These are phyloP conservation scores for Metschnikowia aberdeeniae DNA, from an alignment of 805 yeast genomes.

Conservation along the genomic window DNA sequence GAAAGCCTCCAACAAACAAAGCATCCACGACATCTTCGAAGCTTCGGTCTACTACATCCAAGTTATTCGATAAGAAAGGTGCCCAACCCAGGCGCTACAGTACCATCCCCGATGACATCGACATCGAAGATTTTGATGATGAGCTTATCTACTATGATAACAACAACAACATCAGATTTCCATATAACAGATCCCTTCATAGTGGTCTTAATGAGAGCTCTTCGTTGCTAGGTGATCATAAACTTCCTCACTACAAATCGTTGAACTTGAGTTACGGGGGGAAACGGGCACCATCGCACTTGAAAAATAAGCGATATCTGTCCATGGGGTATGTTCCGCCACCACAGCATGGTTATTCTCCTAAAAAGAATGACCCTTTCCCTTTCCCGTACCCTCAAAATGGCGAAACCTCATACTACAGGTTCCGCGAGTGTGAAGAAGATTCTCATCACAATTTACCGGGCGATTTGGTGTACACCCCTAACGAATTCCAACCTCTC, in stretches of 20 bases:
- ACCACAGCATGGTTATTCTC: slow-evolving; percentile 4
- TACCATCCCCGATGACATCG: slow-evolving; percentile 61
- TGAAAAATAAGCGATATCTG: slow-evolving; percentile 32
- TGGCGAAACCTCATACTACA: slow-evolving; percentile 30
- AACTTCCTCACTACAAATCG: slow-evolving; percentile 39
- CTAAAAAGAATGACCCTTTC: slow-evolving; percentile 22
- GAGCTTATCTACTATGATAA: slow-evolving; percentile 46
- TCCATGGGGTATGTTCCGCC: slow-evolving; percentile 34
- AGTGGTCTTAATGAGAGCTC: slow-evolving; percentile 28
- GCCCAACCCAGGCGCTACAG: slow-evolving; percentile 70
- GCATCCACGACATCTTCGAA: slow-evolving; percentile 36
- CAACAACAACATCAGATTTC: slow-evolving; percentile 32
- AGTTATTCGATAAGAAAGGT: slow-evolving; percentile 68
- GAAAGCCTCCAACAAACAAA: slow-evolving; percentile 23
- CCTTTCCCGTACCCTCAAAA: slow-evolving; percentile 34
- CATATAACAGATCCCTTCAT: slow-evolving; percentile 25
- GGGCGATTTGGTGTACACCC: neutral
- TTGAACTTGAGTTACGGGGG: slow-evolving; percentile 32
- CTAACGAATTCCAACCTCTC: neutral
- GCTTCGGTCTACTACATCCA: slow-evolving; percentile 65
- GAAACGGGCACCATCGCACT: slow-evolving; percentile 17
- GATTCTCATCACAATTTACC: slow-evolving; percentile 16
- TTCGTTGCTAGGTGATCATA: slow-evolving; percentile 25
- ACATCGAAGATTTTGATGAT: slow-evolving; percentile 52
- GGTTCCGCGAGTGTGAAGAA: slow-evolving; percentile 39